Base-by-base conservation (phyloP, 257 asterid species). In the Solanum piurae region DNA sequence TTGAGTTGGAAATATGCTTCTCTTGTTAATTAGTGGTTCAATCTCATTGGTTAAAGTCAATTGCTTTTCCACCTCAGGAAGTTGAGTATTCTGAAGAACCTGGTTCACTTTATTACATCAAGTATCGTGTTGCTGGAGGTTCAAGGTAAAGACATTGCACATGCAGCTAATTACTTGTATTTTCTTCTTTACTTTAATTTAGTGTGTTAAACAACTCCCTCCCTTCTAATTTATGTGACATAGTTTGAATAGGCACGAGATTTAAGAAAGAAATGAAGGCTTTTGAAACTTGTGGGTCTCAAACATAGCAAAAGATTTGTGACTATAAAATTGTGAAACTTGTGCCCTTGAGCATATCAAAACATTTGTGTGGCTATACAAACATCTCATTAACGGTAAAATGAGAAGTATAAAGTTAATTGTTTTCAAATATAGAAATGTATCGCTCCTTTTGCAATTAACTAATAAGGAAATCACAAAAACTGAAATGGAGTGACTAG, bases 61-160 rank as follows among this genome's bases (percentile, higher is more conserved):
- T 83, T 52, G 69, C 71, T 71, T 89, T 52, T 37, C 68, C 85
- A 86, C 85, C 38, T 60, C 89, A 96, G 99, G 99, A 96, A 94
- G 99, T 97, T 85, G 99, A 97, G 91, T 96, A 97, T 89, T 93
- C 99, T 9, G 98, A 97, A 91, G 99, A 97, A 93, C 95, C 99
- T 83, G 99, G 99, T 86, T 89, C 91, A 86, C 90, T 97, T 49
- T 97, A 96, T 93, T 91, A 97, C 93, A 97, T 97, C 89, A 96
- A 97, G 92, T 97, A 97, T 88, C 99, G 99, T 88, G 99, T 97
- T 92, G 99, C 99, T 87, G 99, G 99, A 90, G 99, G 99, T 89
- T 92, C 99, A 88, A 96, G 94, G 99, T 96, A 93, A 87, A 60
- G 40, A 79, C 76, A 31, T 58, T 37, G 10, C 46, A 71, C 44